These are phyloP conservation scores for Fusarium torreyae DNA, from an alignment of 2,329 filamentous ascomycete species.

Conservation along the genomic window DNA sequence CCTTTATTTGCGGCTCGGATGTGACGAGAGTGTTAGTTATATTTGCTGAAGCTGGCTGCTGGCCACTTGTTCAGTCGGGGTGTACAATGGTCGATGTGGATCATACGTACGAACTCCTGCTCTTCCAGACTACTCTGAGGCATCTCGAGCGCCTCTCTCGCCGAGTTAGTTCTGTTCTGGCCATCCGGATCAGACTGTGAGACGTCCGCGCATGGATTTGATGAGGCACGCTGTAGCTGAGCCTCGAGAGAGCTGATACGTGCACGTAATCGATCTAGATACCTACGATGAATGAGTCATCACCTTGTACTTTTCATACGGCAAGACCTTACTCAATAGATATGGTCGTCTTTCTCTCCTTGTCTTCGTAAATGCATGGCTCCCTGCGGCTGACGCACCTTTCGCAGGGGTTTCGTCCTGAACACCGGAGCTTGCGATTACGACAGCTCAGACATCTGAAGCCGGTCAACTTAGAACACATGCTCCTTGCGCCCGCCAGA, in stretches of 20 bases:
- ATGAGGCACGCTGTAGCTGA: constrained; percentile 7
- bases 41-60: constrained; percentile 6
- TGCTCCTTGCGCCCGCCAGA: no score
- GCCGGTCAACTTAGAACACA: no score
- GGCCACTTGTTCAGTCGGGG: background rate
- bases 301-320: no score
- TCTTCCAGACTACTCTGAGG: background rate
- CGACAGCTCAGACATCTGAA: constrained; percentile 39
- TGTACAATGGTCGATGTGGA: background rate
- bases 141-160: no score
- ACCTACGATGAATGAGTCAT: constrained; percentile 10
- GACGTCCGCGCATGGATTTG: background rate
- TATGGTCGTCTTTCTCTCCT: constrained; percentile 35
- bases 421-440: constrained; percentile 40
- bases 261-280: constrained; percentile 39
- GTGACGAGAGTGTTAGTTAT: constrained; percentile 37
- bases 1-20: constrained; percentile 41
- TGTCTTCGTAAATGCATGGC: constrained; percentile 37
- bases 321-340: constrained; percentile 29
- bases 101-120: no score
- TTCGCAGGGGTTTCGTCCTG: constrained; percentile 36
- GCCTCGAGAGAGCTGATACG: constrained; percentile 34
- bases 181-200: no score
- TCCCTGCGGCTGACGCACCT: constrained; percentile 35
- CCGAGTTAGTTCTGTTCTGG: no score